Base-by-base conservation (phyloP, 345 rosid genomes). In the Fremontodendron californicum region DNA sequence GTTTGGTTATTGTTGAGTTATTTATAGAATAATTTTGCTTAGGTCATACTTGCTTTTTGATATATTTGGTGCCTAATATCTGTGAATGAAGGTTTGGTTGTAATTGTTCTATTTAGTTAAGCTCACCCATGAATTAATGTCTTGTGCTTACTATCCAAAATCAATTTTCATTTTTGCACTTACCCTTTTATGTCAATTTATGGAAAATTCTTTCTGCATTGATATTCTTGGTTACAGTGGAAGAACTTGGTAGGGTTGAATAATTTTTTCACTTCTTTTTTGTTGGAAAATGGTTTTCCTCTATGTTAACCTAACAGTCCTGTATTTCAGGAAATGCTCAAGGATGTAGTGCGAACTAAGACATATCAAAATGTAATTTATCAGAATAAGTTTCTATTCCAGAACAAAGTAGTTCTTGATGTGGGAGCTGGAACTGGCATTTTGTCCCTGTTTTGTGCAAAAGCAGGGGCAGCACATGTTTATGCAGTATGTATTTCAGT, bases 381-480 rank as follows among this genome's bases (percentile, higher is more conserved):
- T n/a, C n/a, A n/a, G n/a, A n/a, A n/a, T n/a, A n/a, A n/a, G n/a
- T n/a, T n/a, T n/a, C n/a, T n/a, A n/a, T n/a, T n/a, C n/a, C n/a
- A n/a, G n/a, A n/a, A n/a, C n/a, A n/a, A n/a, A n/a, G n/a, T n/a
- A n/a, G n/a, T n/a, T n/a, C n/a, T n/a, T n/a, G n/a, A n/a, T n/a
- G n/a, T n/a, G n/a, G n/a, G n/a, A n/a, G n/a, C n/a, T n/a, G n/a
- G n/a, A n/a, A n/a, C n/a, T n/a, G n/a, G n/a, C n/a, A n/a, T n/a
- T n/a, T n/a, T n/a, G n/a, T n/a, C n/a, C n/a, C n/a, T n/a, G n/a
- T n/a, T n/a, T n/a, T n/a, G 99, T 87, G 99, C 99, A 42, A 93
- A 90, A 84, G 97, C 97, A 0, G 98, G 98, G 70, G 98, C 97
- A 5, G 87, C 89, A 31, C 99, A 92, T 86, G 96, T 95, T 29